A percentile compares a stretch with the other conserved stretches of the same genome.
phyloP scores from a whole-genome alignment of 2,329 filamentous ascomycete genomes.

The Fusarium armeniacum region DNA sequence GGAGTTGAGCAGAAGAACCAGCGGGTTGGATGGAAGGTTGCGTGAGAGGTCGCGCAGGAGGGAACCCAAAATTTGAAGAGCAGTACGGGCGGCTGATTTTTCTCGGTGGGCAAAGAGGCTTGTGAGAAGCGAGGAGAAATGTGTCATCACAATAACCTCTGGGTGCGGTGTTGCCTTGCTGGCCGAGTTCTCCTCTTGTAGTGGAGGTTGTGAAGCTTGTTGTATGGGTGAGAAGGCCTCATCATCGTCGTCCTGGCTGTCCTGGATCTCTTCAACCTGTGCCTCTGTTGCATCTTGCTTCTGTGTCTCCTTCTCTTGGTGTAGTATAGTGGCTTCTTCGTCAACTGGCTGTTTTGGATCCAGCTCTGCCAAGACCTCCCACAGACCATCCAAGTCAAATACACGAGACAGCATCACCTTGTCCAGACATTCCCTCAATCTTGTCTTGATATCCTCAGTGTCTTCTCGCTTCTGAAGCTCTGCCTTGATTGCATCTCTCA shows the following conservation, averaged over 20 bases:
- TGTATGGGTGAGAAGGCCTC: slow-evolving; percentile 33
- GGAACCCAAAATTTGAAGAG: slow-evolving; percentile 63
- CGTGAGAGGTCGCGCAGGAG: slow-evolving; percentile 63
- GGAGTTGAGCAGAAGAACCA: slow-evolving; percentile 70
- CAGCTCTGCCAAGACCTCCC: slow-evolving; percentile 69
- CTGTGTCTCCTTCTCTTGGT: not conserved
- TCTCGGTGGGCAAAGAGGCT: slow-evolving; percentile 66
- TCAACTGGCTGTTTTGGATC: slow-evolving; percentile 54
- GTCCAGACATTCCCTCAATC: slow-evolving; percentile 59
- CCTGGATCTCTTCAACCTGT: slow-evolving; percentile 50
- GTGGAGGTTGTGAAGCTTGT: slow-evolving; percentile 8
- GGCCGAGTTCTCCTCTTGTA: not conserved
- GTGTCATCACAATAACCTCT: slow-evolving; percentile 68
- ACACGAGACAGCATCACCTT: slow-evolving; percentile 68
- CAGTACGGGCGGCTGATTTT: slow-evolving; percentile 62
- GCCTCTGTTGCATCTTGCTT: slow-evolving; percentile 3
- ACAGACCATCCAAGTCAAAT: slow-evolving; percentile 71
- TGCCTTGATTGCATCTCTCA: slow-evolving; percentile 59
- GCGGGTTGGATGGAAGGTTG: slow-evolving; percentile 57
- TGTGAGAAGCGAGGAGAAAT: slow-evolving; percentile 66
- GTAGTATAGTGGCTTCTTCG: slow-evolving; percentile 49
- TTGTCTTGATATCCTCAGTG: slow-evolving; percentile 38
- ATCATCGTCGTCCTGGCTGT: slow-evolving; percentile 55
- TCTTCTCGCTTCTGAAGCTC: slow-evolving; percentile 51
- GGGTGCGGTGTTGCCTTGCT: slow-evolving; percentile 15